Evolutionary conservation across 2,329 filamentous ascomycete species (phyloP).

Genomic region (Penicillium concentricum): DNA sequence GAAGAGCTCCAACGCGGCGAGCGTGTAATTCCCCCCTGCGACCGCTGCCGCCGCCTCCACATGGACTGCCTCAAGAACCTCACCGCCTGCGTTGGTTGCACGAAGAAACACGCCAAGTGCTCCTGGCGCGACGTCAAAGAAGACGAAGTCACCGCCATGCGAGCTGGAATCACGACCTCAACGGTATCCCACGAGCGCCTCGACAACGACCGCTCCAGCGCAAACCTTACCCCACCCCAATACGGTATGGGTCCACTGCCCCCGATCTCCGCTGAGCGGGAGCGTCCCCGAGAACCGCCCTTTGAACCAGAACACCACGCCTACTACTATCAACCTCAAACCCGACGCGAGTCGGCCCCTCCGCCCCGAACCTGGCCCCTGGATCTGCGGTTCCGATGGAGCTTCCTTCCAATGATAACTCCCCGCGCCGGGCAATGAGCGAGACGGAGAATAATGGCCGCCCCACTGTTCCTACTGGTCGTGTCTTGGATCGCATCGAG

Average conservation of each 20-base stretch:
- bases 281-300: slow-evolving; percentile 4
- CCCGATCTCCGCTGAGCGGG: slow-evolving; percentile 16
- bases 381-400: slow-evolving; percentile 23
- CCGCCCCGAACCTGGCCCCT: slow-evolving; percentile 22
- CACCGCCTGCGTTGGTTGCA: slow-evolving; percentile 82
- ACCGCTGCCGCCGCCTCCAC: slow-evolving; percentile 74
- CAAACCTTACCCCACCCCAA: neutral
- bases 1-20: slow-evolving; percentile 74
- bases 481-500: slow-evolving; percentile 15
- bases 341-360: slow-evolving; percentile 27
- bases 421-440: slow-evolving; percentile 39
- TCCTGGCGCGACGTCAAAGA: slow-evolving; percentile 79
- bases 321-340: slow-evolving; percentile 6
- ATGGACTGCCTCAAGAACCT: slow-evolving; percentile 83
- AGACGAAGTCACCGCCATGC: slow-evolving; percentile 57
- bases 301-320: neutral
- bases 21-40: slow-evolving; percentile 76
- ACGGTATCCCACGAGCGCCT: slow-evolving; percentile 4
- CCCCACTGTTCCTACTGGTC: neutral
- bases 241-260: slow-evolving; percentile 4
- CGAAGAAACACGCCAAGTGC: slow-evolving; percentile 86
- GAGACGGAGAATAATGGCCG: slow-evolving; percentile 33
- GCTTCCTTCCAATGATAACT: slow-evolving; percentile 20
- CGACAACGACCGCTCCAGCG: slow-evolving; percentile 1
- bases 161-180: neutral